Conservation (phyloP, 345 rosid genomes). For the Rhizophora mangle region DNA sequence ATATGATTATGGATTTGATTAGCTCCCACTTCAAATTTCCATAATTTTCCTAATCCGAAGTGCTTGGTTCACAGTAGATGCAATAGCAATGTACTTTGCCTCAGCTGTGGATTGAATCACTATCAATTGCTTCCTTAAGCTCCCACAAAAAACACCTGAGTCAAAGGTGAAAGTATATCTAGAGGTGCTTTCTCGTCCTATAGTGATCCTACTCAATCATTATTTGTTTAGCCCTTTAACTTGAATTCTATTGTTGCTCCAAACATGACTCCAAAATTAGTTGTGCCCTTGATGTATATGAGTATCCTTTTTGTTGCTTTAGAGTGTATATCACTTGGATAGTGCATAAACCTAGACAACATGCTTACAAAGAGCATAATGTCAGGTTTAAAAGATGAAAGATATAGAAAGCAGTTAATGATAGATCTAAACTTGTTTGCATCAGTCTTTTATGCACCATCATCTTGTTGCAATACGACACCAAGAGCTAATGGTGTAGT, state of each 20-base stretch:
- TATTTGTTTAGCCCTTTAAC: neutral
- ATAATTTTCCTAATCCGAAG: neutral
- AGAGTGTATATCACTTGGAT: neutral
- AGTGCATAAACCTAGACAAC: neutral
- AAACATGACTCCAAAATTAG: neutral
- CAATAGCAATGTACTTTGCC: neutral
- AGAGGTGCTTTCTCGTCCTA: no score
- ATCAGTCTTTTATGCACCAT: neutral
- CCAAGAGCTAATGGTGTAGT: neutral
- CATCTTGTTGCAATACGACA: neutral
- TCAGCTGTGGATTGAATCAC: neutral
- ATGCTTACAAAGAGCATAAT: neutral
- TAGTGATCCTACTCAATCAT: no score
- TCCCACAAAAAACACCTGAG: neutral
- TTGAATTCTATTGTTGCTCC: neutral
- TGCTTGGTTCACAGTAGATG: neutral
- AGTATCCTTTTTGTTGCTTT: neutral
- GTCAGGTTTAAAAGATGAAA: neutral
- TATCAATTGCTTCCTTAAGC: neutral
- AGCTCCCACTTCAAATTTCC: no score
- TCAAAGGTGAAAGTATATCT: no score
- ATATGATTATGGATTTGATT: neutral
- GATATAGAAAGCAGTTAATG: neutral
- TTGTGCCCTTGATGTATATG: neutral
- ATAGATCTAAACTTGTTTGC: neutral